Evolutionary conservation across 352 stramenopile genomes (phyloP), one percentile per base, ranked within the genome.

Genomic region (Pythium oligandrum): DNA sequence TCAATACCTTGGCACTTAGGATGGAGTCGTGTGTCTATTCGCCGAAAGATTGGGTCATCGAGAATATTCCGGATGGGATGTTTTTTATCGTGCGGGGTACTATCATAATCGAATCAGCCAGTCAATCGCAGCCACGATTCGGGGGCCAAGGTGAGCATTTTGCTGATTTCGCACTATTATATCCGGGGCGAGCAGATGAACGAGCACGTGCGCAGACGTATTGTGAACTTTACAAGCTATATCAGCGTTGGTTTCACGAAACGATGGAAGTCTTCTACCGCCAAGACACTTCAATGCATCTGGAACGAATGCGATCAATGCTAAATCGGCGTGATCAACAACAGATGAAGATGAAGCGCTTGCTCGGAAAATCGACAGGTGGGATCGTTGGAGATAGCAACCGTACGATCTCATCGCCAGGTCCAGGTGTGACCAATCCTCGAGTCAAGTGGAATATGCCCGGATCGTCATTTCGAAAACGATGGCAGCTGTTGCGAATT

Each of bases 341-440:
- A 42, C 66, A 87, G 46, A 76, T 87, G 46, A 92, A 92, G 59
- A 89, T 86, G 71, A 88, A 92, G 55, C 68, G 71, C 9, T 70
- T 92, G 57, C 67, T 92, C 4, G 78, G 78, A 0, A 74, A 71
- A 43, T 69, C 67, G 1, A 52, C 62, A 0, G 61, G 70, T 2
- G 48, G 17, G 17, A 26, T 26, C 17, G 17, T 26, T 26, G 17
- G 17, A 26, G 17, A 26, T 26, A 26, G 17, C 17, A 26, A 26
- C 17, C 17, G 17, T 26, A 26, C 17, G 17, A 26, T 26, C 17
- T 26, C 17, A 26, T 26, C 17, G 17, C 0, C 17, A 26, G n/a
- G n/a, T 30, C 9, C 30, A 4, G 33, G 10, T 12, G 12, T 12
- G 17, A 26, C 17, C 17, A 26, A 26, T 26, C 5, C 10, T 9